Conservation (phyloP, 2,329 filamentous ascomycete species). For the Phyllosticta citrichinensis region DNA sequence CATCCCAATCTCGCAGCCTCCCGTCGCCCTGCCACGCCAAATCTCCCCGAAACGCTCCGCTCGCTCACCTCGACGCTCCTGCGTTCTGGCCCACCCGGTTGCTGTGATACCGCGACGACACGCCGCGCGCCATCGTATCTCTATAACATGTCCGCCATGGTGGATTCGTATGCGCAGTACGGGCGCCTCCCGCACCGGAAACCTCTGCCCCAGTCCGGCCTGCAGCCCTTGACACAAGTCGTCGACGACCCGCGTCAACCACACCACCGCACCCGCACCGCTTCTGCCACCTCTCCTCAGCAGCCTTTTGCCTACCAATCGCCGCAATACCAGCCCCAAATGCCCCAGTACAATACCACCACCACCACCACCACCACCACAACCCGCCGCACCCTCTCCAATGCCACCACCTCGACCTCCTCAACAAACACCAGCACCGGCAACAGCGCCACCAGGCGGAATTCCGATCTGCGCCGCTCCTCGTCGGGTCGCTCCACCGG, state of each 20-base stretch:
- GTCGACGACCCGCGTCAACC: conserved; percentile 15
- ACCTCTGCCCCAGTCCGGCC: conserved; percentile 14
- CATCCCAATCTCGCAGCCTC: not conserved
- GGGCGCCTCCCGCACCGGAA: conserved; percentile 16
- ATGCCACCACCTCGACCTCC: conserved; percentile 60
- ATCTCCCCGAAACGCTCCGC: not conserved
- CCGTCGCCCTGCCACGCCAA: not conserved
- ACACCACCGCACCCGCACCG: conserved; percentile 27
- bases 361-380: conserved; percentile 23
- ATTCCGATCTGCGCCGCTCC: conserved; percentile 57
- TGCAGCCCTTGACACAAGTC: conserved; percentile 13
- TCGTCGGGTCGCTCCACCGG: conserved; percentile 67
- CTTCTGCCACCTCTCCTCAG: conserved; percentile 23
- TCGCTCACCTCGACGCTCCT: not conserved
- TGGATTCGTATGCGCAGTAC: conserved; percentile 12
- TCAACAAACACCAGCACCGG: conserved; percentile 41
- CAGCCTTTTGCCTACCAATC: conserved; percentile 14
- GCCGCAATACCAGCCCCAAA: conserved; percentile 11
- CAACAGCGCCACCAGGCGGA: conserved; percentile 35
- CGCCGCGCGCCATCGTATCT: not conserved
- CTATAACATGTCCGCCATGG: conserved; percentile 12
- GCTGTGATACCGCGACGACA: conserved; percentile 37
- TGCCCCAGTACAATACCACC: conserved; percentile 12
- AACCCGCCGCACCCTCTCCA: conserved; percentile 52
- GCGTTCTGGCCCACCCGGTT: not conserved